These are phyloP conservation scores for Podospora conica DNA, from an alignment of 495 filamentous ascomycete genomes.

Conservation along the genomic window DNA sequence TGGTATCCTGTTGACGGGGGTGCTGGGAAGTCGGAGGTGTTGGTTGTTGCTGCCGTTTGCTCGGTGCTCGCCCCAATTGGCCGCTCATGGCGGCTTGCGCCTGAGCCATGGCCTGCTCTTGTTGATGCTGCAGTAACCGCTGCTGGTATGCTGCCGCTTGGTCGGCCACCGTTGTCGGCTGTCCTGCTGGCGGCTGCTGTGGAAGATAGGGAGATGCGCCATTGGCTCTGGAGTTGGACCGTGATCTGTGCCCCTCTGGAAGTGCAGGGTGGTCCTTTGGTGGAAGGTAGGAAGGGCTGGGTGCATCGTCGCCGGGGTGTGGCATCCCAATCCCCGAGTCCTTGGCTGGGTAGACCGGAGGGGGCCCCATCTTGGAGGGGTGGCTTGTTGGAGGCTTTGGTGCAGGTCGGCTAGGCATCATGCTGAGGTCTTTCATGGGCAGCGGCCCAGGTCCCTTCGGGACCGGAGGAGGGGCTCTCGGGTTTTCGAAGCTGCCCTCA, in stretches of 20 bases:
- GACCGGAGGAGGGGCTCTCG: slow-evolving; percentile 84
- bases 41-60: slow-evolving; percentile 51
- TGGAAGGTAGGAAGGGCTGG: slow-evolving; percentile 38
- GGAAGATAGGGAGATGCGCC: slow-evolving; percentile 39
- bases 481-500: slow-evolving; percentile 95
- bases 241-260: slow-evolving; percentile 49
- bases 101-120: slow-evolving; percentile 69
- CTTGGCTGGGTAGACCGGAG: slow-evolving; percentile 42
- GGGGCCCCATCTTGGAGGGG: slow-evolving; percentile 41
- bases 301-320: slow-evolving; percentile 47
- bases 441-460: slow-evolving; percentile 50
- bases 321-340: slow-evolving; percentile 50
- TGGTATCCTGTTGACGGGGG: slow-evolving; percentile 48
- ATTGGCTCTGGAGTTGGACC: slow-evolving; percentile 49
- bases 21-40: slow-evolving; percentile 52
- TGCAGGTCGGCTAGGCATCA: slow-evolving; percentile 60
- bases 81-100: slow-evolving; percentile 57
- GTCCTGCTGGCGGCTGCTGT: slow-evolving; percentile 26
- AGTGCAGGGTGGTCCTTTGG: slow-evolving; percentile 45
- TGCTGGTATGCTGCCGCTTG: slow-evolving; percentile 59
- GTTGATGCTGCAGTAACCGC: slow-evolving; percentile 58
- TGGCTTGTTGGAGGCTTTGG: slow-evolving; percentile 56
- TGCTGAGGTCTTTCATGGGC: slow-evolving; percentile 44
- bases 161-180: slow-evolving; percentile 24
- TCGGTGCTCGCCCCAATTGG: slow-evolving; percentile 55